These are phyloP conservation scores for Camellia lanceoleosa DNA, from an alignment of 148 eudicot genomes.

Conservation along the genomic window DNA sequence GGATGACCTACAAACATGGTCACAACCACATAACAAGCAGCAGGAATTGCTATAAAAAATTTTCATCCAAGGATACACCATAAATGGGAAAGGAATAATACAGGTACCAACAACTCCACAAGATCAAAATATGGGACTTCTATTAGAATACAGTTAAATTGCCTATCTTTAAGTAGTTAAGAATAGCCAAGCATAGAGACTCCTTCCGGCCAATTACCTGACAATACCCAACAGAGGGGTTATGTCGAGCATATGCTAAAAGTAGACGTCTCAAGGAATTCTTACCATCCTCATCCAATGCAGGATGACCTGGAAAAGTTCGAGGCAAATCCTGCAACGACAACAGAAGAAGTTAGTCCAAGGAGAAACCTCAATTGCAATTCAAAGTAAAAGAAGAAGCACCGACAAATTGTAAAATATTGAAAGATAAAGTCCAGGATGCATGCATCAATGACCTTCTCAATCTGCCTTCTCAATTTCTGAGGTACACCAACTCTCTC, in stretches of 20 bases:
- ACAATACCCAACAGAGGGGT: constrained; percentile 94
- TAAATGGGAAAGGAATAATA: neutral
- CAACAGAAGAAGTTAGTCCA: constrained; percentile 46
- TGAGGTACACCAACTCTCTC: constrained; percentile 35
- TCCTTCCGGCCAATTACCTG: constrained; percentile 51
- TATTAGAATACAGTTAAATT: neutral
- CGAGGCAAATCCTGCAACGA: constrained; percentile 79
- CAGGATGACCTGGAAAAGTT: constrained; percentile 99
- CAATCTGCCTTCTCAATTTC: constrained; percentile 83
- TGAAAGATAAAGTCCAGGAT: constrained; percentile 63
- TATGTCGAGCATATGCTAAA: constrained; percentile 85
- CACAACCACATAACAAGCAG: neutral
- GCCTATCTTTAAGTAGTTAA: too few relatives aligned
- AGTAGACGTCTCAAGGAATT: constrained; percentile 84
- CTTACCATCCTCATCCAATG: constrained; percentile 79
- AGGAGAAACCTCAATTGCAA: constrained; percentile 31
- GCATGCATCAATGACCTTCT: constrained; percentile 91
- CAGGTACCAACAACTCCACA: neutral
- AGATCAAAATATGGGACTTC: neutral
- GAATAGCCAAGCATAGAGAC: neutral
- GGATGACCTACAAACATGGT: neutral
- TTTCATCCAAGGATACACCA: neutral
- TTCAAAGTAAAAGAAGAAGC: constrained; percentile 50
- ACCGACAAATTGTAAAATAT: constrained; percentile 60
- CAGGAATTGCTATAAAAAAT: neutral